phyloP scores from a whole-genome alignment of 2,329 filamentous ascomycete genomes.

The Aspergillus sp. region DNA sequence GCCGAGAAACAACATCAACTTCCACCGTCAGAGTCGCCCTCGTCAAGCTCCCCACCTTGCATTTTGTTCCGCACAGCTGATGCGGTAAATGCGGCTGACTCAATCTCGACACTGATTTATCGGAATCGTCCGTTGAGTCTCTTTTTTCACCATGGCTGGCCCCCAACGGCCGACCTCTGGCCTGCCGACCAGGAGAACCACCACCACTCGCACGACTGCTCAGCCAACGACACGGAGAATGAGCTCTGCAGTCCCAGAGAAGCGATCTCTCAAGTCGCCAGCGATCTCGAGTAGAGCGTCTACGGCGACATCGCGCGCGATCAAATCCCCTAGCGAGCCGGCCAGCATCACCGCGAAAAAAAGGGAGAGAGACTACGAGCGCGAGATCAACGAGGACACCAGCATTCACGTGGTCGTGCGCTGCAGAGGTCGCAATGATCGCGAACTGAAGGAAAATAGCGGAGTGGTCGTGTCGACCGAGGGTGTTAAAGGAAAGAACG shows the following conservation, averaged over 20 bases:
- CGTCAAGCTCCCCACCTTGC: not conserved
- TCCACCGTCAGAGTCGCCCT: not conserved
- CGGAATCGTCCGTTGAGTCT: not conserved
- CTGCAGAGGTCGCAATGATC: slow-evolving; percentile 87
- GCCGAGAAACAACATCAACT: slow-evolving; percentile 15
- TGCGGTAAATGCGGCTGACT: not conserved
- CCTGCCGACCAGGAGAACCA: slow-evolving; percentile 47
- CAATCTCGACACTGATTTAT: not conserved
- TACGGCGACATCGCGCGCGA: slow-evolving; percentile 37
- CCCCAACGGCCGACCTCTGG: slow-evolving; percentile 51
- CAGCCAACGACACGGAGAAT: slow-evolving; percentile 46
- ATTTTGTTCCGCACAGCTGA: not conserved
- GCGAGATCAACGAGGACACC: slow-evolving; percentile 72
- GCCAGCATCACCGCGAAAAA: slow-evolving; percentile 68
- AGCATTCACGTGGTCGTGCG: slow-evolving; percentile 98
- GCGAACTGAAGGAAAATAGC: slow-evolving; percentile 92
- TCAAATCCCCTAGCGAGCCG: slow-evolving; percentile 45
- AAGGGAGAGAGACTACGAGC: slow-evolving; percentile 82
- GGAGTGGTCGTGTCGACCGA: slow-evolving; percentile 86
- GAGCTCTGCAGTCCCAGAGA: slow-evolving; percentile 53
- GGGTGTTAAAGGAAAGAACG: slow-evolving; percentile 78
- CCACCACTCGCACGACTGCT: slow-evolving; percentile 45
- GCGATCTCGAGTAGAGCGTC: slow-evolving; percentile 66
- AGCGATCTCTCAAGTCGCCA: slow-evolving; percentile 60
- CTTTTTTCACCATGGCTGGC: slow-evolving; percentile 50